These are phyloP conservation scores for Botryotinia narcissicola DNA, from an alignment of 2,329 filamentous ascomycete species.

Conservation along the genomic window DNA sequence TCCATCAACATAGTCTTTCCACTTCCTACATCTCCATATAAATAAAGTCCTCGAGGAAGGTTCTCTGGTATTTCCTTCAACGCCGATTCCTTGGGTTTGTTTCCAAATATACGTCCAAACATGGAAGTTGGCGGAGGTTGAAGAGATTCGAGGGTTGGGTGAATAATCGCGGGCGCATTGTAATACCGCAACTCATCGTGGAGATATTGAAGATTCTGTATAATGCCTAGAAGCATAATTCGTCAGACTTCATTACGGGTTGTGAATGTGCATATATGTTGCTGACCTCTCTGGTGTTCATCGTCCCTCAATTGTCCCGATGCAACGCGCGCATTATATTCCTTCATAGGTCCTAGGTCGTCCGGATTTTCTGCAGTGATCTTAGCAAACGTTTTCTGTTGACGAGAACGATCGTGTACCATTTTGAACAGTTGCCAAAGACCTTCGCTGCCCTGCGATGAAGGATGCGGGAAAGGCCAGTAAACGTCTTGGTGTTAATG, in stretches of 20 bases:
- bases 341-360: constrained; percentile 68
- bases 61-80: constrained; percentile 60
- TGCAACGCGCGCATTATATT: constrained; percentile 82
- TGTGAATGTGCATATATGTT: neutral
- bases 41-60: constrained; percentile 85
- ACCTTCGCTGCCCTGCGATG: constrained; percentile 35
- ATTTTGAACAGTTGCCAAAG: constrained; percentile 35
- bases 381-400: neutral
- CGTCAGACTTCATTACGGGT: constrained; percentile 16
- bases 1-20: constrained; percentile 99
- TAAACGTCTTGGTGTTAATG: neutral
- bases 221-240: constrained; percentile 61
- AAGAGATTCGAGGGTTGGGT: constrained; percentile 71
- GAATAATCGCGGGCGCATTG: constrained; percentile 67
- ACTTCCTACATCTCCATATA: constrained; percentile 94
- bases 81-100: constrained; percentile 39
- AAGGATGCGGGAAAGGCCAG: constrained; percentile 32
- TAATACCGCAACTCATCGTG: constrained; percentile 80
- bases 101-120: constrained; percentile 61
- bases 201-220: constrained; percentile 83
- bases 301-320: constrained; percentile 77
- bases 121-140: constrained; percentile 53
- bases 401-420: constrained; percentile 23
- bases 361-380: constrained; percentile 31
- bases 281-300: constrained; percentile 79